These are phyloP conservation scores for Russula griseocarnosa DNA, from an alignment of 768 basidiomycete species.

Conservation along the genomic window DNA sequence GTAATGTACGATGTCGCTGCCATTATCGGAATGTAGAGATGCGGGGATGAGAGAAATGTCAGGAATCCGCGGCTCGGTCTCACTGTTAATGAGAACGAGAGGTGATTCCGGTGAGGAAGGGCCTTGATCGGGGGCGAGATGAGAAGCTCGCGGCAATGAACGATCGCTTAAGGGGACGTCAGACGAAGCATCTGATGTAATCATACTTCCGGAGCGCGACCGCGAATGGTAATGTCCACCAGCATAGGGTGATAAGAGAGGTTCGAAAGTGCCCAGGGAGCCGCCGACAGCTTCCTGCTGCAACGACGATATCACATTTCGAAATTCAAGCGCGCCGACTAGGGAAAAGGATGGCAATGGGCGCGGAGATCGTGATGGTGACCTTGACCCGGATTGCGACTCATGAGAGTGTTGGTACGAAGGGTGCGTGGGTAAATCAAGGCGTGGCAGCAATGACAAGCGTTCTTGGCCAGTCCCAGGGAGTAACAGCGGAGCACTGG, in stretches of 20 bases:
- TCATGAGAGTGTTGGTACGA: slow-evolving; percentile 38
- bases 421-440: slow-evolving; percentile 39
- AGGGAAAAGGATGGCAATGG: slow-evolving; percentile 85
- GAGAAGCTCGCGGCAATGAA: slow-evolving; percentile 35
- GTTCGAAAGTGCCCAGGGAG: slow-evolving; percentile 62
- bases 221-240: slow-evolving; percentile 61
- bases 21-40: slow-evolving; percentile 44
- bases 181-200: slow-evolving; percentile 51
- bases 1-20: slow-evolving; percentile 47
- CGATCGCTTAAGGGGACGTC: slow-evolving; percentile 53
- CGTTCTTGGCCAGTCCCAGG: slow-evolving; percentile 36
- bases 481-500: slow-evolving; percentile 23
- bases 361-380: slow-evolving; percentile 42
- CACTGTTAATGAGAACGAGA: slow-evolving; percentile 26
- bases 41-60: slow-evolving; percentile 55
- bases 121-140: slow-evolving; percentile 22
- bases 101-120: slow-evolving; percentile 10
- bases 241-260: slow-evolving; percentile 62
- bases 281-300: slow-evolving; percentile 60
- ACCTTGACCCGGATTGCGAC: slow-evolving; percentile 44
- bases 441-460: slow-evolving; percentile 40
- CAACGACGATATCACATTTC: slow-evolving; percentile 81
- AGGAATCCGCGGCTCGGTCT: slow-evolving; percentile 35
- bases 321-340: slow-evolving; percentile 92
- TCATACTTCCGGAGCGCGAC: slow-evolving; percentile 36